Evolutionary conservation across 495 filamentous ascomycete species (phyloP), one percentile per base, ranked within the genome.

Genomic region (Hypoxylon subgilvum): DNA sequence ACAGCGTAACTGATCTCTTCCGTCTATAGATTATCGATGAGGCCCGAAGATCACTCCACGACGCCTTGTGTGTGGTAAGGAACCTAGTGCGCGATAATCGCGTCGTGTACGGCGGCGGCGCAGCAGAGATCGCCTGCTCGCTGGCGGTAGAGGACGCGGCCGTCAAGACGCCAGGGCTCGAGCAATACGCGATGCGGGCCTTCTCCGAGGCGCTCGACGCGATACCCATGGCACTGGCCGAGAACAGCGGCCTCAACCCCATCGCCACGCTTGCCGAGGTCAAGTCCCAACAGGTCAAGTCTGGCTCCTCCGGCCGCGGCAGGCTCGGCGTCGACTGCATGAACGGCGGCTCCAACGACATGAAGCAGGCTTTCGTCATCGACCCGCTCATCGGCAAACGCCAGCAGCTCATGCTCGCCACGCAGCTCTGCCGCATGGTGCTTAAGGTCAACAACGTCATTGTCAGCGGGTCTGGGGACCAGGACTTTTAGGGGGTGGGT

Each of bases 21-120:
- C 18, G n/a, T n/a, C n/a, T n/a, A n/a, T 60, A 96, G 90, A 96
- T 98, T 70, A 97, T 97, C 70, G 95, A 99, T 72, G 95, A 99
- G 73, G 95, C 94, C 38, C 96, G 96, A 80, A 88, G 95, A 61
- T 96, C 93, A 43, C 82, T 97, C 55, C 94, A 97, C 74, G 94
- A 99, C 73, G 94, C 94, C 31, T 85, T 99, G 39, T 99, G 94
- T 72, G 94, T 99, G 22, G 94, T 97, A 27, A 89, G 94, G 56
- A 99, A 99, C 73, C 80, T 99, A 14, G 93, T 99, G 34, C 84
- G 82, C 47, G 94, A 99, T 73, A 97, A 97, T 79, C 89, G 94
- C 49, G 88, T 99, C 27, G 94, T 99, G n/a, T 99, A 97, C 70
- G 94, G 94, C 56, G 94, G 94, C 62, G 94, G 95, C 69, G 91